Percentiles rank a stretch among this genome's conserved stretches.
Evolutionary conservation across 2,329 filamentous ascomycete genomes (phyloP).

Genomic region (Aspergillus sp.): DNA sequence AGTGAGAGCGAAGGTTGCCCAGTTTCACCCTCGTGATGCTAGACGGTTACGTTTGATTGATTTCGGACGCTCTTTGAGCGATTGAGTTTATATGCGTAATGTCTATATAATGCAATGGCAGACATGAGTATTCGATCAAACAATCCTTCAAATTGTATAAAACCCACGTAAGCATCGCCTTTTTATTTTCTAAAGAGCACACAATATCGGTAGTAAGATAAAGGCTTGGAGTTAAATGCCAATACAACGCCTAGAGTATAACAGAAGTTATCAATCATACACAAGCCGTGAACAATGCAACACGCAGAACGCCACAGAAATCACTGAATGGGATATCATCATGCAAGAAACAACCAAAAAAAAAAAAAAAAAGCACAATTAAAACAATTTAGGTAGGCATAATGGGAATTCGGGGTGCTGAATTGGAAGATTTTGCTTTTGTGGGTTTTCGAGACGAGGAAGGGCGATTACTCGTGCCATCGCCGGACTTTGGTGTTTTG

Average conservation of each 20-base stretch:
- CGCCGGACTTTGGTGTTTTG: conserved; percentile 15
- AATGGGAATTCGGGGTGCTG: conserved; percentile 29
- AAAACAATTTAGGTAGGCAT: conserved; percentile 29
- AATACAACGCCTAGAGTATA: conserved; percentile 11
- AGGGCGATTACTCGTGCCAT: conserved; percentile 14
- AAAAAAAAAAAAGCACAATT: background rate
- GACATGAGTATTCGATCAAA: background rate
- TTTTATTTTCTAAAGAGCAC: background rate
- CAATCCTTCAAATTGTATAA: background rate
- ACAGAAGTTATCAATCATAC: background rate
- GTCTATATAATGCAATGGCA: background rate
- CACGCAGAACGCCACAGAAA: background rate
- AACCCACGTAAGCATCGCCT: conserved; percentile 6
- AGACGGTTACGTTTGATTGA: conserved; percentile 47
- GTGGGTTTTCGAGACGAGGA: conserved; percentile 17
- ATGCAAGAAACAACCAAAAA: background rate
- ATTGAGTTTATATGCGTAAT: conserved; percentile 10
- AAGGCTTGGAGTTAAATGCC: background rate
- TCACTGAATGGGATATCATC: background rate
- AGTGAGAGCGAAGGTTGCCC: conserved; percentile 49
- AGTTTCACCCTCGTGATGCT: conserved; percentile 51
- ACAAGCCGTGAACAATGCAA: background rate
- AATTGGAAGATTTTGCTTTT: conserved; percentile 21
- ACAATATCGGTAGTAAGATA: background rate
- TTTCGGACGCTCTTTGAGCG: conserved; percentile 39